These are phyloP conservation scores for Stephania cephalantha DNA, from an alignment of 164 flowering plant genomes.

Conservation along the genomic window DNA sequence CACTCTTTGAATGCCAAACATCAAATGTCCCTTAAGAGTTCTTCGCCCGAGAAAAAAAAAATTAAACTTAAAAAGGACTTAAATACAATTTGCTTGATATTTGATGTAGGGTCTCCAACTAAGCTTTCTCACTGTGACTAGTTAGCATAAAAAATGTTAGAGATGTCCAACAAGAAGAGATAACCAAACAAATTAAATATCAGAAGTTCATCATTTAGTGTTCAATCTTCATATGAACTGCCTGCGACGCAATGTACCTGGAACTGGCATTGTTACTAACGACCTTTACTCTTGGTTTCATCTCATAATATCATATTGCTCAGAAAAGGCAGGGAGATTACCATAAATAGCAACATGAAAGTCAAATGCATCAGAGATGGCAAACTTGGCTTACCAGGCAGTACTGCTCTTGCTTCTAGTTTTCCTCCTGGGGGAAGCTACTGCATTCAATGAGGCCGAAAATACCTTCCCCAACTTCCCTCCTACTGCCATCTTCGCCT, in stretches of 20 bases:
- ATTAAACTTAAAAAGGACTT: too few relatives aligned
- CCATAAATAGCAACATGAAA: neutral
- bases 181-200: neutral
- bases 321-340: neutral
- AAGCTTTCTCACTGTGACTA: neutral
- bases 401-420: neutral
- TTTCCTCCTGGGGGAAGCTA: neutral
- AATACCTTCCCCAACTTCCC: neutral
- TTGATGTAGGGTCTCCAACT: too few relatives aligned
- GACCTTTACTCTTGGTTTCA: neutral
- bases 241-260: neutral
- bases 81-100: too few relatives aligned
- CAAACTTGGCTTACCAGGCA: neutral
- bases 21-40: too few relatives aligned
- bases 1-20: too few relatives aligned
- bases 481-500: conserved; percentile 12
- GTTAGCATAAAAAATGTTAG: neutral
- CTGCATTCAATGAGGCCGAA: neutral
- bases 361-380: neutral
- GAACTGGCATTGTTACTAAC: neutral
- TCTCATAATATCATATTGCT: neutral
- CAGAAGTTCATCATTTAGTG: neutral
- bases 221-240: neutral
- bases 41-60: too few relatives aligned
- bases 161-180: neutral